Base-by-base conservation (phyloP, 2,329 filamentous ascomycete species). In the Helotiales sp. region DNA sequence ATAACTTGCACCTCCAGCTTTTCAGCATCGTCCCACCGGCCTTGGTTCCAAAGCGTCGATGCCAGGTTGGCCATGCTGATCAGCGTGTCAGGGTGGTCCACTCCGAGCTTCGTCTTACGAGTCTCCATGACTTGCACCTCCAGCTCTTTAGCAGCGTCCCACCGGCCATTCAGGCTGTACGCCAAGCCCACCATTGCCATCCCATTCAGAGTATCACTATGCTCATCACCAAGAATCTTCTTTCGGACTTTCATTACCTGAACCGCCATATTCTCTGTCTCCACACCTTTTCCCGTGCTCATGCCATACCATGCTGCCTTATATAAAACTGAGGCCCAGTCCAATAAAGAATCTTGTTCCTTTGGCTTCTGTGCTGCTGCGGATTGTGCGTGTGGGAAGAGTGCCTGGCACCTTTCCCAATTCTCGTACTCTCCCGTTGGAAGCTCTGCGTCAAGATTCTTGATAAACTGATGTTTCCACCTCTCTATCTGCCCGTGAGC, bases 171-270 rank as follows among this genome's bases (percentile, higher is more conserved):
- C 3, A 47, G 42, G 3, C 13, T 17, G 29, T 29, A 47, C 42
- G 27, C 42, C 42, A 47, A 29, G 42, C 42, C 24, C 24, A 47
- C 24, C 42, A 47, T 47, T 29, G 42, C 42, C 24, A 47, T 47
- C 5, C 42, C 13, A 29, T 17, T 29, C n/a, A 47, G 42, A 5
- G 42, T 47, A 47, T 47, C 42, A 47, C 13, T 47, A 17, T 47
- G 42, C 13, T 30, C 27, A 7, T 29, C 5, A 47, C 42, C 42
- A 13, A 47, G 42, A 47, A 47, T 47, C 22, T n/a, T 47, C 24
- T 47, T 47, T 27, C 42, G 5, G n/a, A 47, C 42, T 47, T 47
- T 47, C 42, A 47, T 47, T 47, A n/a, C 42, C 6, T 47, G 42
- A 47, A 47, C 24, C 24, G 42, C 5, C 42, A 47, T 47, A 27